Conservation (phyloP, 208 protist genomes). For the Angomonas ambiguus region DNA sequence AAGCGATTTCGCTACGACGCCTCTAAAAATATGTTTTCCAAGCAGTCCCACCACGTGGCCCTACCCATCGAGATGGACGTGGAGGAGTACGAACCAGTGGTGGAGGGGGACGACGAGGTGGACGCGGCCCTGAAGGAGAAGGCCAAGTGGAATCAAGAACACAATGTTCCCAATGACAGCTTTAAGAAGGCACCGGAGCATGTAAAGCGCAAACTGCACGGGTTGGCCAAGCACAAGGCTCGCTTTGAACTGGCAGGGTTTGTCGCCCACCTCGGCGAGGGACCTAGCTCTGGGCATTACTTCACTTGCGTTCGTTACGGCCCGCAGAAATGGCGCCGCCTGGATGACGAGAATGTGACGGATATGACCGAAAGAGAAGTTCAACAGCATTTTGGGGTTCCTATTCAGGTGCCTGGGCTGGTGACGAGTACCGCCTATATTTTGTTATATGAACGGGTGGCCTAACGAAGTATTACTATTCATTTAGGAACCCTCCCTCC, state of each 20-base stretch:
- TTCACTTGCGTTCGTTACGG: slow-evolving; percentile 83
- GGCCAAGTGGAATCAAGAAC: slow-evolving; percentile 6
- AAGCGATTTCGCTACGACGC: slow-evolving; percentile 91
- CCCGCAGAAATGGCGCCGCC: slow-evolving; percentile 75
- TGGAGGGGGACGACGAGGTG: slow-evolving; percentile 15
- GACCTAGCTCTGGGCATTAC: slow-evolving; percentile 86
- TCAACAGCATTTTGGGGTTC: slow-evolving; percentile 80
- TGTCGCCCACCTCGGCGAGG: slow-evolving; percentile 83
- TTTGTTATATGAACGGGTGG: slow-evolving; percentile 82
- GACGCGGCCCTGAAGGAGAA: background rate
- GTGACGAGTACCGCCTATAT: slow-evolving; percentile 85
- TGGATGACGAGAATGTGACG: slow-evolving; percentile 85
- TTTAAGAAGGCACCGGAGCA: slow-evolving; percentile 34
- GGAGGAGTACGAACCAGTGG: slow-evolving; percentile 62
- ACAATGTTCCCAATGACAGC: slow-evolving; percentile 17
- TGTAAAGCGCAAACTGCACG: slow-evolving; percentile 41
- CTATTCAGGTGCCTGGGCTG: slow-evolving; percentile 41
- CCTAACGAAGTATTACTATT: slow-evolving; percentile 20
- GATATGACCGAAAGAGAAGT: slow-evolving; percentile 75
- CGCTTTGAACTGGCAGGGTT: slow-evolving; percentile 86
- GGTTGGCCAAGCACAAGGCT: slow-evolving; percentile 60
- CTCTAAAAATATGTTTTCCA: slow-evolving; percentile 53
- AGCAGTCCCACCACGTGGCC: slow-evolving; percentile 82
- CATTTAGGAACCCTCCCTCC: background rate
- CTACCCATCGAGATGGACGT: slow-evolving; percentile 86